phyloP scores from a whole-genome alignment of 1,284 basidiomycete species.

The Mixia osmundae region DNA sequence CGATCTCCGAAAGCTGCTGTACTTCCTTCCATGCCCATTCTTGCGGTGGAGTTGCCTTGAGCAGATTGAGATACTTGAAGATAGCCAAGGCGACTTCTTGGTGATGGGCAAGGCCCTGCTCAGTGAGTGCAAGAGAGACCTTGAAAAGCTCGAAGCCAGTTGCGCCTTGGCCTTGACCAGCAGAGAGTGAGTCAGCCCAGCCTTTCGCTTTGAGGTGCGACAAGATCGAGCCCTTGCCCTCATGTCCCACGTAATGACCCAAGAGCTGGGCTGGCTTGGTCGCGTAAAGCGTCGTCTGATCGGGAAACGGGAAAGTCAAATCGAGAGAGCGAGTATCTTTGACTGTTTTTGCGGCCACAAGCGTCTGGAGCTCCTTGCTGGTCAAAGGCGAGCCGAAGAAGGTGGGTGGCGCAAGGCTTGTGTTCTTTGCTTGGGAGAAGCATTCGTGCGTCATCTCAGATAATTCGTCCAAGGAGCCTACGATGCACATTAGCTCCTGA shows the following conservation, averaged over 20 bases:
- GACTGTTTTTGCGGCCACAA: slow-evolving; percentile 63
- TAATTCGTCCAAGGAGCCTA: slow-evolving; percentile 60
- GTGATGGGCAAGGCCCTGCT: slow-evolving; percentile 56
- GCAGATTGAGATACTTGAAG: slow-evolving; percentile 71
- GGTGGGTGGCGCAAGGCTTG: slow-evolving; percentile 34
- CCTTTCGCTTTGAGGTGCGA: slow-evolving; percentile 79
- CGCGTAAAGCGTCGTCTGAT: slow-evolving; percentile 49
- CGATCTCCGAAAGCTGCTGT: slow-evolving; percentile 43
- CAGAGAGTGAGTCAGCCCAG: slow-evolving; percentile 61
- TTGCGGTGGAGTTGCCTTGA: slow-evolving; percentile 42
- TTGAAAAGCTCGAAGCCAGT: slow-evolving; percentile 79
- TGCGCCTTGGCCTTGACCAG: slow-evolving; percentile 45
- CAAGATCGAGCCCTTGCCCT: slow-evolving; percentile 79
- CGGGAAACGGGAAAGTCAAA: slow-evolving; percentile 41
- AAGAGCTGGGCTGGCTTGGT: slow-evolving; percentile 47
- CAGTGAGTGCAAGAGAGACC: slow-evolving; percentile 54
- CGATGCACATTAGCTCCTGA: slow-evolving; percentile 7
- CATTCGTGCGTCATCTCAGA: slow-evolving; percentile 41
- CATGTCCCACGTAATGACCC: slow-evolving; percentile 77
- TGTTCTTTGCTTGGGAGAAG: slow-evolving; percentile 55
- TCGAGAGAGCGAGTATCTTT: slow-evolving; percentile 73
- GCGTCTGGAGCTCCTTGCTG: slow-evolving; percentile 16
- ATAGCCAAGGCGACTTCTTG: slow-evolving; percentile 43
- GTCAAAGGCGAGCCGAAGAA: slow-evolving; percentile 46
- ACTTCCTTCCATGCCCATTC: slow-evolving; percentile 58